Percentiles rank a stretch among this genome's conserved stretches.
Evolutionary conservation across 805 yeast genomes (phyloP).

Genomic region (Candida glaebosa): DNA sequence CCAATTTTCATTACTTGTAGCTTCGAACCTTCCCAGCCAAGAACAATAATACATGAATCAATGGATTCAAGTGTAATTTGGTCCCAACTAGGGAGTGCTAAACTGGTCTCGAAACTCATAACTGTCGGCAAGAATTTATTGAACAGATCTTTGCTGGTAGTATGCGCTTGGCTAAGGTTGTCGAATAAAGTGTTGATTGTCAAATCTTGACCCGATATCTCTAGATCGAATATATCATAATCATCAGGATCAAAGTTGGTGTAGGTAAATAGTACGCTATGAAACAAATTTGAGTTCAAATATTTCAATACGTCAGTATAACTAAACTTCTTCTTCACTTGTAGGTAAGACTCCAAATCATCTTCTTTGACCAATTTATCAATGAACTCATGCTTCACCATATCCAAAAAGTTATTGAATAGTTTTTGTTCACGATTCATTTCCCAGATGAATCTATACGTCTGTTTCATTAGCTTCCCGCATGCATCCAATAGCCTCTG

Average conservation of each 20-base stretch:
- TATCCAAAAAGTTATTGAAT: constrained; percentile 43
- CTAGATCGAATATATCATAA: constrained; percentile 2
- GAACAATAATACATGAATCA: neutral
- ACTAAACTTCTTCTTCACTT: constrained; percentile 10
- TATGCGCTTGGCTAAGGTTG: neutral
- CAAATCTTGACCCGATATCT: neutral
- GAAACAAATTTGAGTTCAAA: constrained; percentile 19
- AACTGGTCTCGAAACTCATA: neutral
- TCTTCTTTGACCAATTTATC: constrained; percentile 37
- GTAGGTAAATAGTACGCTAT: constrained; percentile 10
- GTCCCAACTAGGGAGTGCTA: neutral
- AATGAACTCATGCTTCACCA: constrained; percentile 38
- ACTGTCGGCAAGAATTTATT: constrained; percentile 5
- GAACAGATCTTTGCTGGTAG: constrained; percentile 8
- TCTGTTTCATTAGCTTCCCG: constrained; percentile 25
- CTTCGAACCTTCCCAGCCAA: neutral
- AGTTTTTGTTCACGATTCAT: constrained; percentile 44
- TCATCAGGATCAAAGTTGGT: constrained; percentile 1
- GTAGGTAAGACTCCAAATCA: constrained; percentile 19
- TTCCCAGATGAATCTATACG: constrained; percentile 38
- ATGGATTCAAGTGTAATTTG: neutral
- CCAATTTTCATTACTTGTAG: constrained; percentile 2
- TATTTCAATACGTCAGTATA: constrained; percentile 21
- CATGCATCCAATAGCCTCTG: constrained; percentile 9
- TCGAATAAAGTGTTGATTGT: neutral